Evolutionary conservation across 169 alveolate genomes (phyloP), one percentile per base, ranked within the genome.

Genomic region (Amoebophrya sp.): DNA sequence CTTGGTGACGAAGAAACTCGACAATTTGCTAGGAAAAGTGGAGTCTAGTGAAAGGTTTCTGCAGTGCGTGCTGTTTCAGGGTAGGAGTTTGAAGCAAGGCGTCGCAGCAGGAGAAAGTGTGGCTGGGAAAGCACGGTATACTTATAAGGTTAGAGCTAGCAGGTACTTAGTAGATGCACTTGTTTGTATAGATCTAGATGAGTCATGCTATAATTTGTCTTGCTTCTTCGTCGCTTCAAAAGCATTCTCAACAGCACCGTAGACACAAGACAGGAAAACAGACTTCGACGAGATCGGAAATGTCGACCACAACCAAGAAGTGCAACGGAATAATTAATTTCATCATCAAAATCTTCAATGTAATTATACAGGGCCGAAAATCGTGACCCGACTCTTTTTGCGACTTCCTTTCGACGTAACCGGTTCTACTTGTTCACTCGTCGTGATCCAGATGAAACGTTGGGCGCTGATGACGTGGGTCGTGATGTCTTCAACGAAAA

Each of bases 401-500:
- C 65, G 65, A 47, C 65, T 6, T 47, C 65, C 83, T 33, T n/a
- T 90, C 90, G n/a, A 3, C 0, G 10, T 3, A 38, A 41, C 47
- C 90, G 99, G 77, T 96, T 98, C 89, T 98, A 96, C 94, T 92
- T 98, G 41, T 98, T 98, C 93, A 95, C 99, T 36, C 95, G 95
- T 89, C 96, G 98, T 92, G 96, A 95, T 40, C 98, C 99, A 23
- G 95, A 92, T 65, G 99, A 98, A 47, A 95, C 94, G n/a, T 47
- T 47, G 65, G 65, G 65, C 29, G 98, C 95, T 41, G 96, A 96
- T 18, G 94, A 95, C 40, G 96, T 96, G 93, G 96, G 96, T 47
- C 96, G 99, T 93, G 99, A 98, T 93, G 94, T 97, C 90, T 96
- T 96, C 92, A 97, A 97, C 93, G 99, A 97, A 92, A 96, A 96